Base-by-base conservation (phyloP, 2,329 filamentous ascomycete species). In the Eutypa lata region DNA sequence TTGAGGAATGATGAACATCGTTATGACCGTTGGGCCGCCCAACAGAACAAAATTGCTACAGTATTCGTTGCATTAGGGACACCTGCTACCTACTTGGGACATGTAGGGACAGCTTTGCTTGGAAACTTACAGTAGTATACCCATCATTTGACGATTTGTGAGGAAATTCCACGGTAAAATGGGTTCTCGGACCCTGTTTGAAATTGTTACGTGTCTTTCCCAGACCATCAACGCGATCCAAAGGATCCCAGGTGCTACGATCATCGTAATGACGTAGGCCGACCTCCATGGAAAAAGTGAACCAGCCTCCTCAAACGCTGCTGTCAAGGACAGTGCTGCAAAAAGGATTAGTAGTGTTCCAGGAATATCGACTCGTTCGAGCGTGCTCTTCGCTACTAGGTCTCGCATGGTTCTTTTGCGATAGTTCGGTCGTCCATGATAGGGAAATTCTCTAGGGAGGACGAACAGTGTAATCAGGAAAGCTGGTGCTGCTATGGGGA, bases 111-210 rank as follows among this genome's bases (percentile, higher is more conserved):
- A n/a, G n/a, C n/a, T n/a, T n/a, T n/a, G n/a, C 40, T 26, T 2
- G 24, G 16, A 11, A 19, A 18, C 57, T 50, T 51, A 62, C 58
- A 61, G 47, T 14, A 62, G 16, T 21, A 61, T 44, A 2, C 58
- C 60, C 24, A 58, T 43, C 52, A 62, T 62, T n/a, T 51, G 13
- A 24, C 58, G 58, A 11, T 58, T 59, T 3, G 22, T 11, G 4
- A 61, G 10, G 21, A 61, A 61, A n/a, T 52, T 50, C 59, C 58
- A 62, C 2, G 59, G 58, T 14, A 62, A 21, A 6, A 62, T 49
- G 2, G 60, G 60, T 47, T 62, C 59, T 6, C 57, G 48, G 10
- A 47, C 38, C 4, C 33, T 38, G 18, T 51, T 22, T 0, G 54
- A 49, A 16, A 53, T 31, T 2, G 60, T 61, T 3, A 61, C 57